Percentiles rank a stretch among this genome's conserved stretches.
Evolutionary conservation across 2,329 filamentous ascomycete genomes (phyloP).

Genomic region (Neoarthrinium moseri): DNA sequence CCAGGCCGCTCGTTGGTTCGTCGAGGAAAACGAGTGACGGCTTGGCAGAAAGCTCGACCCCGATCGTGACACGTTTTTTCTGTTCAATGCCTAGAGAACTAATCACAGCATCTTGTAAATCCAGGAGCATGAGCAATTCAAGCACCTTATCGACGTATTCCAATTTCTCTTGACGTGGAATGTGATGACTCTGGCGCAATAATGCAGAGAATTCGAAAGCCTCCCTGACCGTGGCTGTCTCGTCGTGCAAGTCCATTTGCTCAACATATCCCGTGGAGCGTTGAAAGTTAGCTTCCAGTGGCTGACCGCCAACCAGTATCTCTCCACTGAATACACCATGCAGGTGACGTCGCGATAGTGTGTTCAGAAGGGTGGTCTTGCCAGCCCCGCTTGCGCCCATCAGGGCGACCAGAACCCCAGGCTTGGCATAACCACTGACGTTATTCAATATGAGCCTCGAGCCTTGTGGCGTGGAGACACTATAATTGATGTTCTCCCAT

Average conservation of each 20-base stretch:
- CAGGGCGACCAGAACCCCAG: slow-evolving; percentile 75
- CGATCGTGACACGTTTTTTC: slow-evolving; percentile 55
- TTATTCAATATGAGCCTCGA: slow-evolving; percentile 54
- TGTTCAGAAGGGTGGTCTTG: slow-evolving; percentile 40
- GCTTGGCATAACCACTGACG: slow-evolving; percentile 76
- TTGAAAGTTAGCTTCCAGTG: slow-evolving; percentile 73
- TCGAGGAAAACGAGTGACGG: slow-evolving; percentile 64
- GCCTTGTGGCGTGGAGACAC: slow-evolving; percentile 17
- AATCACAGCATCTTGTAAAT: slow-evolving; percentile 64
- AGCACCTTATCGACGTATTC: slow-evolving; percentile 68
- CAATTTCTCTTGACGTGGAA: slow-evolving; percentile 60
- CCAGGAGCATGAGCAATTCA: slow-evolving; percentile 65
- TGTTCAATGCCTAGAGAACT: slow-evolving; percentile 60
- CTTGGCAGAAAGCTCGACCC: slow-evolving; percentile 55
- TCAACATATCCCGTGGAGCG: slow-evolving; percentile 71
- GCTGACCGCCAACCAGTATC: slow-evolving; percentile 72
- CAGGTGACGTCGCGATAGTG: slow-evolving; percentile 35
- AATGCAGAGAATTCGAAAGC: slow-evolving; percentile 65
- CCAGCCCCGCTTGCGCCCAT: slow-evolving; percentile 64
- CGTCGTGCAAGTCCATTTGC: slow-evolving; percentile 67
- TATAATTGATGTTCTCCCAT: slow-evolving; percentile 21
- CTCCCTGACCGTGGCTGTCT: slow-evolving; percentile 64
- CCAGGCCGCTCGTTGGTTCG: slow-evolving; percentile 58
- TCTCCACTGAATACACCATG: slow-evolving; percentile 64
- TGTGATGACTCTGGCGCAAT: slow-evolving; percentile 59